phyloP scores from a whole-genome alignment of 2,329 filamentous ascomycete genomes.

The Diaporthe sp. region DNA sequence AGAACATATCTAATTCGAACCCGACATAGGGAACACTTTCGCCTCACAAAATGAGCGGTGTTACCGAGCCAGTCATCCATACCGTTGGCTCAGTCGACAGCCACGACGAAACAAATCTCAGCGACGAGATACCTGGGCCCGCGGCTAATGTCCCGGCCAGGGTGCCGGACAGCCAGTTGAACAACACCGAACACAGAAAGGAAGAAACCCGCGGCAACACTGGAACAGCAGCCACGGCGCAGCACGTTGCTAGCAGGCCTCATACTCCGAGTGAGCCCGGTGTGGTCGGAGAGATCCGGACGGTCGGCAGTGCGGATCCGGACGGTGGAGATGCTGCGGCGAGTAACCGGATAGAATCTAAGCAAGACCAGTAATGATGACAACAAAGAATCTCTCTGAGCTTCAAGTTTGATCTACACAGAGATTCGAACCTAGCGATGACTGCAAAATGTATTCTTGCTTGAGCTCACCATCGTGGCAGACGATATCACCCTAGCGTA shows the following conservation, averaged over 20 bases:
- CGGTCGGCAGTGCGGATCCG: not conserved
- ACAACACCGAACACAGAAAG: not conserved
- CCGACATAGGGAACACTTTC: not conserved
- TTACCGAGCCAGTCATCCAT: not conserved
- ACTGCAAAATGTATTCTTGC: not conserved
- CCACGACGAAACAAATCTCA: not conserved
- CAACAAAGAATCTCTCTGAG: not conserved
- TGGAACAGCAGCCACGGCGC: not conserved
- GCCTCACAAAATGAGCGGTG: not conserved
- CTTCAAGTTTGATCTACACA: not conserved
- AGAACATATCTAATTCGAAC: not conserved
- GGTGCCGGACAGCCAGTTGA: not conserved
- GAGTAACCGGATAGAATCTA: no score
- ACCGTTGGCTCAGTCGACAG: not conserved
- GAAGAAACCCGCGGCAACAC: accelerated
- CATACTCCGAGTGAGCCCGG: no score
- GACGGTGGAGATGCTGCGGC: not conserved
- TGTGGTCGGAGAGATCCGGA: not conserved
- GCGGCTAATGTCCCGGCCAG: no score
- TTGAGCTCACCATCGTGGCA: no score
- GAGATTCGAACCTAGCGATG: no score
- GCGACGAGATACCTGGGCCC: no score
- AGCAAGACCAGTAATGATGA: not conserved
- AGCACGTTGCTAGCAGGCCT: not conserved
- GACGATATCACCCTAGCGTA: no score